Percentiles rank a stretch among this genome's conserved stretches.
Conservation (phyloP, 345 rosid genomes). For the Rhizophora apiculata region DNA sequence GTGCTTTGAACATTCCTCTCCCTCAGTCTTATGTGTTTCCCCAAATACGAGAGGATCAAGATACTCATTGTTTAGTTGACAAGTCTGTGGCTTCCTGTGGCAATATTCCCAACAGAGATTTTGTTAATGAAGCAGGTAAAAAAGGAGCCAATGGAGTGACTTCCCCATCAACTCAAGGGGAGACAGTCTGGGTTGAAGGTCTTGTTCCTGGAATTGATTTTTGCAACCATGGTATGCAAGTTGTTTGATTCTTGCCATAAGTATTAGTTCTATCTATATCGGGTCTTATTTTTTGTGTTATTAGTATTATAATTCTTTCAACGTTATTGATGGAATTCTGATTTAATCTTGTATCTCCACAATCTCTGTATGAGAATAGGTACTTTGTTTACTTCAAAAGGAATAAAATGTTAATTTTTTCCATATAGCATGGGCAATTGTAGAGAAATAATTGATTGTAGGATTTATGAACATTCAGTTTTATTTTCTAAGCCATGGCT, state of each 20-base stretch:
- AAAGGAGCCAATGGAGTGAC: slow-evolving; percentile 36
- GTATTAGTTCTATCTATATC: neutral
- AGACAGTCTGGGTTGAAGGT: slow-evolving; percentile 91
- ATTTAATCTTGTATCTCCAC: neutral
- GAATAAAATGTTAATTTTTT: neutral
- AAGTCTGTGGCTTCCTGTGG: slow-evolving; percentile 16
- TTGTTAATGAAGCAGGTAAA: slow-evolving; percentile 18
- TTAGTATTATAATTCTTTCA: neutral
- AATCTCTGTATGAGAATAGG: neutral
- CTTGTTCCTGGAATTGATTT: slow-evolving; percentile 97
- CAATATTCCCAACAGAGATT: slow-evolving; percentile 19
- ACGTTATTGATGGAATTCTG: neutral
- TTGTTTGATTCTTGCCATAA: slow-evolving; percentile 7
- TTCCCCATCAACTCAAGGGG: slow-evolving; percentile 39
- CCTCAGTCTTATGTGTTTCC: slow-evolving; percentile 88
- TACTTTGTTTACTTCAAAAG: neutral
- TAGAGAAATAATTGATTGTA: neutral
- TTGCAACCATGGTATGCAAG: slow-evolving; percentile 82
- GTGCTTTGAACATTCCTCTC: slow-evolving; percentile 90
- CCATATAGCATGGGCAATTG: neutral
- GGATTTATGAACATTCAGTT: neutral
- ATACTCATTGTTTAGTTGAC: slow-evolving; percentile 13
- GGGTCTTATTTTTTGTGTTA: neutral
- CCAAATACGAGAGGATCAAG: slow-evolving; percentile 40
- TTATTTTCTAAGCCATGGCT: slow-evolving; percentile 3